Evolutionary conservation across 1,284 basidiomycete genomes (phyloP), one percentile per base, ranked within the genome.

Genomic region (Phylloporus gajari): DNA sequence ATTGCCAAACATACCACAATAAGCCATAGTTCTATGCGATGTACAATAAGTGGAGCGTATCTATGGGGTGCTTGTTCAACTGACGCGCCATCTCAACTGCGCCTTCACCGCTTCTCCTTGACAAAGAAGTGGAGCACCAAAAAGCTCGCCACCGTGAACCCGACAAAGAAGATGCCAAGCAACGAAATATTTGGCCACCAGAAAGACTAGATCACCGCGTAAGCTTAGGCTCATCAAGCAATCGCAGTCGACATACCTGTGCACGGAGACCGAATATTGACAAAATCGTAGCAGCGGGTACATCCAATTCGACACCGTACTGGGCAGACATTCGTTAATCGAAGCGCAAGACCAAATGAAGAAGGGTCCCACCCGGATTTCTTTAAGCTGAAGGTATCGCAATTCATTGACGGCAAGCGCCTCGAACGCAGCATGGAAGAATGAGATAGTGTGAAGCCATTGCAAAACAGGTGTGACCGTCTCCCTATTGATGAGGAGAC

Each of bases 391-490:
- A n/a, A 99, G 86, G 83, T 97, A 98, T 64, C 97, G 88, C 68
- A 99, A 86, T 84, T 99, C 97, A 82, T 99, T 99, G 72, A 99
- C 97, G 35, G 97, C 92, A 40, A 99, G 88, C 2, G 95, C 96
- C 84, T 99, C 97, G 80, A 96, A 99, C 0, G 95, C 97, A n/a
- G 97, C 97, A 84, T 99, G 97, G 92, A 98, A 99, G 89, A 99
- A 99, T 5, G 96, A 97, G 21, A 95, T 81, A 2, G 94, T 96
- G 80, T 96, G 94, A 74, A 99, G 85, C 95, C 96, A 98, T 71
- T 90, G 91, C 65, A 97, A 86, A 53, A 86, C 88, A 1, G 87
- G 86, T 1, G 91, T 89, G 19, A 98, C 91, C 35, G 94, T 92
- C 76, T 97, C 94, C 65, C 96, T 91, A 83, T 99, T 99, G 86